phyloP scores from a whole-genome alignment of 352 stramenopile species.

The Phytopythium cucurbitacearum region DNA sequence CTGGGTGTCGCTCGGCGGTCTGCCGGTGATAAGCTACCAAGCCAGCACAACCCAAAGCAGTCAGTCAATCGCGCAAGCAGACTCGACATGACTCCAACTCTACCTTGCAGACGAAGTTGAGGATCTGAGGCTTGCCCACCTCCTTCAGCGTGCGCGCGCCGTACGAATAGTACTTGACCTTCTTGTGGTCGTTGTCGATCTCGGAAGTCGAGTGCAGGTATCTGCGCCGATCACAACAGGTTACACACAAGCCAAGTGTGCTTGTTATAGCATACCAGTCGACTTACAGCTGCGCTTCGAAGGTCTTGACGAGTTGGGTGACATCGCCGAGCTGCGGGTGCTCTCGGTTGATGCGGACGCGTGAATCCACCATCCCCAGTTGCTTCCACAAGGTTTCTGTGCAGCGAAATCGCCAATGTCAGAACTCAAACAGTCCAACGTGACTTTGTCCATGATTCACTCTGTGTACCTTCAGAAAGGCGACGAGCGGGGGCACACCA shows the following conservation, averaged over 20 bases:
- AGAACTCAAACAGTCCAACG: too few species aligned
- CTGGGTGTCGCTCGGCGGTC: slow-evolving; percentile 61
- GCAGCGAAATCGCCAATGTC: not conserved
- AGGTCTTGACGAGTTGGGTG: slow-evolving; percentile 63
- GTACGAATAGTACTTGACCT: slow-evolving; percentile 72
- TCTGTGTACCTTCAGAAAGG: slow-evolving; percentile 58
- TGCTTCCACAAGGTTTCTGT: slow-evolving; percentile 81
- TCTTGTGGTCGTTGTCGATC: slow-evolving; percentile 72
- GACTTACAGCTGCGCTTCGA: slow-evolving; percentile 75
- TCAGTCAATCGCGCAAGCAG: not conserved
- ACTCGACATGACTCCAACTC: not conserved
- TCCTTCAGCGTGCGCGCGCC: slow-evolving; percentile 61
- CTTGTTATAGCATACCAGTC: too few species aligned
- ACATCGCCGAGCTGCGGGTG: slow-evolving; percentile 74
- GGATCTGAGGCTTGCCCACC: slow-evolving; percentile 83
- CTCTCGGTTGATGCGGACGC: slow-evolving; percentile 52
- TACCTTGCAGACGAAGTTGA: slow-evolving; percentile 88
- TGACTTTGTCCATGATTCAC: too few species aligned
- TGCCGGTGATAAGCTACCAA: slow-evolving; percentile 57
- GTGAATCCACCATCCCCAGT: slow-evolving; percentile 51
- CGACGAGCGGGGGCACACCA: slow-evolving; percentile 65
- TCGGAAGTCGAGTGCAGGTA: slow-evolving; percentile 71
- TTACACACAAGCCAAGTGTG: not conserved
- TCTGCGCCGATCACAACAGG: slow-evolving; percentile 12
- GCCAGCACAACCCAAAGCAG: slow-evolving; percentile 5